Evolutionary conservation across 306 rosid species (phyloP), one percentile per base, ranked within the genome.

Genomic region (Datisca glomerata): DNA sequence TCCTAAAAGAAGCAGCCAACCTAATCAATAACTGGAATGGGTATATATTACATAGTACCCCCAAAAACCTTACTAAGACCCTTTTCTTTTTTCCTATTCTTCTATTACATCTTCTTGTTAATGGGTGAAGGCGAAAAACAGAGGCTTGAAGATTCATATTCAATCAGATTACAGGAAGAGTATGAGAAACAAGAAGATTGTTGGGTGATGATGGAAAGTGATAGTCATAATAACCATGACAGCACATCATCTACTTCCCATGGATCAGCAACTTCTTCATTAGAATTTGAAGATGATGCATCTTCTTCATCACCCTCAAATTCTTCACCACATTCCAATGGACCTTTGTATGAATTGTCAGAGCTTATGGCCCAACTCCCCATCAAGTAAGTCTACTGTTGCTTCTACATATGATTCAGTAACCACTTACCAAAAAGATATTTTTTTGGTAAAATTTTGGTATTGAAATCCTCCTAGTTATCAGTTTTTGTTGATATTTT

Each of bases 331-430:
- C 49, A 23, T 32, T 37, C 66, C 2, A 49, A 28, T 28, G 80
- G 72, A 34, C 64, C 80, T 43, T 47, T 64, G 55, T 59, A 20
- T 45, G 73, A 68, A 44, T 60, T 73, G 17, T 64, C 70, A 16
- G 64, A 64, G 33, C 81, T 73, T 61, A 52, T 57, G 53, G 54
- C 61, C 22, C 69, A 65, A 29, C 41, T 73, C 4, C 81, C 76
- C 15, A 56, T 68, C 60, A 73, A 65, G 81, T 73, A 64, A 64
- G 69, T 52, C n/a, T n/a, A n/a, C n/a, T n/a, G n/a, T n/a, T n/a
- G n/a, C 5, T 16, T 24, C 10, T 6, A 18, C 21, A 55, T 10
- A 22, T 18, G 20, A 19, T 41, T 7, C 8, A 6, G 2, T 14
- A 24, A 13, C 25, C 8, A 8, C 20, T 43, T 13, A 6, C 20